Evolutionary conservation across 148 eudicot genomes (phyloP).

Genomic region (Diospyros lotus): DNA sequence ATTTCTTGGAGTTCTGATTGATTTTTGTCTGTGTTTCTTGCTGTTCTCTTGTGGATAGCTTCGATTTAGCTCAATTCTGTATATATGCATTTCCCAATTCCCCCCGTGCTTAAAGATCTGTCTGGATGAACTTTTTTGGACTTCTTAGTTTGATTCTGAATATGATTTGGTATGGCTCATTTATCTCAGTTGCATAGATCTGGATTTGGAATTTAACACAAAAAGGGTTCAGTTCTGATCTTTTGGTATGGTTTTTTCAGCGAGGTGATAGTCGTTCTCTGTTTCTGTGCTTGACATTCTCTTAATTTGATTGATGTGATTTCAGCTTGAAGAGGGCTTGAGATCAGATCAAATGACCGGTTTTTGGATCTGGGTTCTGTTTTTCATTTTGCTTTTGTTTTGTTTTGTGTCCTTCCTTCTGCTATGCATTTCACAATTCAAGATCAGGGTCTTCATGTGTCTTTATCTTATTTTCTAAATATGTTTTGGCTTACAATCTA

Average conservation of each 20-base stretch:
- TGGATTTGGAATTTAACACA: not conserved
- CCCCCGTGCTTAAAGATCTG: too few species aligned
- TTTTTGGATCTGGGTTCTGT: not conserved
- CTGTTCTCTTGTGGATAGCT: not conserved
- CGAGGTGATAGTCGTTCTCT: not conserved
- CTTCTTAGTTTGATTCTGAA: too few species aligned
- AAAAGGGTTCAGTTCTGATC: not conserved
- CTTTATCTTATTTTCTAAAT: not conserved
- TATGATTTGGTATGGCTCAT: too few species aligned
- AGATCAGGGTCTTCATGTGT: not conserved
- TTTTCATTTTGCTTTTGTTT: too few species aligned
- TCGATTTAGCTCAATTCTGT: not conserved
- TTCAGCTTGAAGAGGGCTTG: not conserved
- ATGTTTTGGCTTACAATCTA: not conserved
- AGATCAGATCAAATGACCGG: not conserved
- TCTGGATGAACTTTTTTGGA: too few species aligned
- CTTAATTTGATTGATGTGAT: not conserved
- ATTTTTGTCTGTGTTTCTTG: not conserved
- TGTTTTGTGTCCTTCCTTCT: not conserved
- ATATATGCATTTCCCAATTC: not conserved
- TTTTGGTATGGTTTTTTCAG: not conserved
- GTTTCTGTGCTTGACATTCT: not conserved
- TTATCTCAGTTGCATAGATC: not conserved
- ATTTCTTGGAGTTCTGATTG: constrained; percentile 1
- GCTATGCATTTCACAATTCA: not conserved